Percentiles rank a stretch among this genome's conserved stretches.
phyloP scores from a whole-genome alignment of 2,329 filamentous ascomycete species.

The Seiridium unicorne region DNA sequence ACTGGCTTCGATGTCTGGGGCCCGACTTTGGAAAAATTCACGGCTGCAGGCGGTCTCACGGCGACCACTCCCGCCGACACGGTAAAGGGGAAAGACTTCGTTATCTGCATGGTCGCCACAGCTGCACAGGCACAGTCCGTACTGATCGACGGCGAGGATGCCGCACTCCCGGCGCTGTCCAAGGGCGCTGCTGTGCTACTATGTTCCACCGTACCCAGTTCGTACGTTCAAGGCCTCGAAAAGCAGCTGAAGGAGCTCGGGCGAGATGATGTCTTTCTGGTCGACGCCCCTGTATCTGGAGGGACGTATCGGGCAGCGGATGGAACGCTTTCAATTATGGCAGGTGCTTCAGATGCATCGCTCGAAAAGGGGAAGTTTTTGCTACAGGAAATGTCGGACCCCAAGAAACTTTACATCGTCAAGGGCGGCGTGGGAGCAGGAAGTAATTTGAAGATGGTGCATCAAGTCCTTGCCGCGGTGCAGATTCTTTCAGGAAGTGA shows the following conservation, averaged over 20 bases:
- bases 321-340: conserved; percentile 76
- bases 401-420: conserved; percentile 61
- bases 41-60: conserved; percentile 57
- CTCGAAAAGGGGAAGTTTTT: conserved; percentile 57
- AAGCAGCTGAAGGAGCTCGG: conserved; percentile 52
- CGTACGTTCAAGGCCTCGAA: conserved; percentile 61
- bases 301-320: conserved; percentile 67
- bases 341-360: conserved; percentile 56
- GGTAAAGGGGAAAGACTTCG: conserved; percentile 57
- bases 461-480: conserved; percentile 62
- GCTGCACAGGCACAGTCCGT: conserved; percentile 66
- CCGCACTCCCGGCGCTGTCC: conserved; percentile 49
- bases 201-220: conserved; percentile 69
- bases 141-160: conserved; percentile 56
- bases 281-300: conserved; percentile 73
- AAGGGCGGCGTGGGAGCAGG: conserved; percentile 58
- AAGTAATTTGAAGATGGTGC: conserved; percentile 62
- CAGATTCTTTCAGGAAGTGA: conserved; percentile 62
- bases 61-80: conserved; percentile 61
- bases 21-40: conserved; percentile 65
- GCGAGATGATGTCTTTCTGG: conserved; percentile 61
- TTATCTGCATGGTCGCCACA: conserved; percentile 76
- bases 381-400: conserved; percentile 62
- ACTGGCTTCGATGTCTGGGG: conserved; percentile 71
- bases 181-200: conserved; percentile 61